phyloP scores from a whole-genome alignment of 306 rosid species.

The Quercus berberidifolia region DNA sequence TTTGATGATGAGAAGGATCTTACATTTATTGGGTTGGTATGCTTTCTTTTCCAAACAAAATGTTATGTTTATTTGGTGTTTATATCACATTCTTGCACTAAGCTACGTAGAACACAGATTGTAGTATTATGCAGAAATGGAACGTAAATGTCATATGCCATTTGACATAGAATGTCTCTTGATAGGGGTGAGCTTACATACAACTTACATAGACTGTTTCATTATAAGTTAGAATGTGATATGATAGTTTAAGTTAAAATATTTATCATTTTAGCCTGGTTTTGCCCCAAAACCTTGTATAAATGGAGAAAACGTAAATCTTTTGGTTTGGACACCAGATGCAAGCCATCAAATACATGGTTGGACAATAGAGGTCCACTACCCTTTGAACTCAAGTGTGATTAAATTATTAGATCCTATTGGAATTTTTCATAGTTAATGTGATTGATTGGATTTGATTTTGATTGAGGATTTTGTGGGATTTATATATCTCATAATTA shows the following conservation, averaged over 20 bases:
- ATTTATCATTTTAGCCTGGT: no score
- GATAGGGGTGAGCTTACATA: not conserved
- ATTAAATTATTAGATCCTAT: no score
- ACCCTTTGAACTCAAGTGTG: no score
- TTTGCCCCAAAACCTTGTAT: no score
- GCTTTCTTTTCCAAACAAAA: slow-evolving; percentile 58
- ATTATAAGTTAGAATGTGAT: not conserved
- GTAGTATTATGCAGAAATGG: not conserved
- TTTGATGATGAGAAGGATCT: slow-evolving; percentile 82
- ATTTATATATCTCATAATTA: no score
- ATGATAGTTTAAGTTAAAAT: not conserved
- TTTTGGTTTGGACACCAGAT: no score
- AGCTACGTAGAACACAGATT: not conserved
- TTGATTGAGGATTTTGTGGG: no score
- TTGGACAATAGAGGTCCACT: no score
- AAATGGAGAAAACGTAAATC: no score
- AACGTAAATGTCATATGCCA: not conserved
- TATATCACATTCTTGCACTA: slow-evolving; percentile 12
- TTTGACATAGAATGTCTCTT: not conserved
- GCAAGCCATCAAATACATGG: no score
- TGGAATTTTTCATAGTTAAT: no score
- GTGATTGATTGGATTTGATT: no score
- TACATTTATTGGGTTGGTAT: slow-evolving; percentile 99
- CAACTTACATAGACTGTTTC: not conserved
- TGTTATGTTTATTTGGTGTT: slow-evolving; percentile 17